These are phyloP conservation scores for Coffea eugenioides DNA, from an alignment of 257 asterid genomes.

Conservation along the genomic window DNA sequence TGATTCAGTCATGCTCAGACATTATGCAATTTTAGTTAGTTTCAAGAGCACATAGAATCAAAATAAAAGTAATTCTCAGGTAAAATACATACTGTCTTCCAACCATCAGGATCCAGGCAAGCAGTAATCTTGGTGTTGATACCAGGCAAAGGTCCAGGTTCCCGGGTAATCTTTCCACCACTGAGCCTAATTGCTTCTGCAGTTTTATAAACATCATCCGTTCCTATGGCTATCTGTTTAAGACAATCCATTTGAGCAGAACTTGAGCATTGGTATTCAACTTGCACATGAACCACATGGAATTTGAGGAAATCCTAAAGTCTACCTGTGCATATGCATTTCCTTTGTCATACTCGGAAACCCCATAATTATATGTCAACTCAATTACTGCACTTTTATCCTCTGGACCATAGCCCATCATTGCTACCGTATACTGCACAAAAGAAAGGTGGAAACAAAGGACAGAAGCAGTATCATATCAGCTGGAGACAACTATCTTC, in stretches of 20 bases:
- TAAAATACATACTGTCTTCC: conserved; percentile 72
- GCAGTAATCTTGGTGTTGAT: conserved; percentile 89
- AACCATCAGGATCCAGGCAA: conserved; percentile 98
- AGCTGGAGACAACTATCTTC: not conserved
- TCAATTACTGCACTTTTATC: conserved; percentile 57
- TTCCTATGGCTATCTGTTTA: conserved; percentile 85
- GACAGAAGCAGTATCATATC: not conserved
- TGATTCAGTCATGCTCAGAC: not conserved
- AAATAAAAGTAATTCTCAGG: conserved; percentile 9
- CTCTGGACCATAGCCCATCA: conserved; percentile 70
- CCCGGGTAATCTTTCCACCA: conserved; percentile 82
- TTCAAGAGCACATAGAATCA: not conserved
- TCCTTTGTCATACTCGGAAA: conserved; percentile 59
- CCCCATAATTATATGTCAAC: conserved; percentile 64
- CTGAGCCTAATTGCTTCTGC: conserved; percentile 76
- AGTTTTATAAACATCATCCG: conserved; percentile 89
- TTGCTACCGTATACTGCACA: conserved; percentile 62
- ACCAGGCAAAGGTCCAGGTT: conserved; percentile 95
- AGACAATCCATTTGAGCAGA: conserved; percentile 1
- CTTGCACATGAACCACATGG: not conserved
- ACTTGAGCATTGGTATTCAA: not conserved
- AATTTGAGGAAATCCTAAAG: not conserved
- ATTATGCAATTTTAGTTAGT: not conserved
- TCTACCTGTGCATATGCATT: conserved; percentile 68
- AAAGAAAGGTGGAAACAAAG: not conserved